Percentiles rank a stretch among this genome's conserved stretches.
These are phyloP conservation scores for Phytophthora podocarpi DNA, from an alignment of 352 stramenopile species.

Conservation along the genomic window DNA sequence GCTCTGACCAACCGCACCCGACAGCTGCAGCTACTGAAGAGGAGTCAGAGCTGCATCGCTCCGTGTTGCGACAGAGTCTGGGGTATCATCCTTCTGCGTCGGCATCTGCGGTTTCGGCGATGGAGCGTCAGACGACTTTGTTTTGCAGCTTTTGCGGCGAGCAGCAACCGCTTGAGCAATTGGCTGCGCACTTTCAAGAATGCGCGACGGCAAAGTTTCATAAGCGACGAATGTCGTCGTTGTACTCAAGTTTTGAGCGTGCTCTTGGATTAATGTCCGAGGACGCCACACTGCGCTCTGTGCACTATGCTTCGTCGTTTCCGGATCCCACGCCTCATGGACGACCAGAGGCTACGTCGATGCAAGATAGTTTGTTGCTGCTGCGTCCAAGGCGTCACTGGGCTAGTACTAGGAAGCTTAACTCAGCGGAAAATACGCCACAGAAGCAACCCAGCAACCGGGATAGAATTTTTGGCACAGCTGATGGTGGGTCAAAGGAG, in stretches of 20 bases:
- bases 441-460: slow-evolving; percentile 9
- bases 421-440: slow-evolving; percentile 11
- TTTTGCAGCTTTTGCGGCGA: slow-evolving; percentile 83
- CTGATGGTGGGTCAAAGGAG: background rate
- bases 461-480: slow-evolving; percentile 1
- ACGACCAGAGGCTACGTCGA: slow-evolving; percentile 33
- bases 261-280: slow-evolving; percentile 70
- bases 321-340: slow-evolving; percentile 47
- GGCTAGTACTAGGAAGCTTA: slow-evolving; percentile 2
- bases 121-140: slow-evolving; percentile 46
- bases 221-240: slow-evolving; percentile 53
- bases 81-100: slow-evolving; percentile 36
- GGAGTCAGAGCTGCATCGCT: slow-evolving; percentile 20
- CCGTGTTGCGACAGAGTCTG: slow-evolving; percentile 35
- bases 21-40: slow-evolving; percentile 12
- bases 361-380: slow-evolving; percentile 55
- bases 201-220: slow-evolving; percentile 60
- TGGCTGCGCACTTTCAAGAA: slow-evolving; percentile 50
- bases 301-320: slow-evolving; percentile 81
- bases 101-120: slow-evolving; percentile 16
- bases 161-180: slow-evolving; percentile 35
- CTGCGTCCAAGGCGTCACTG: slow-evolving; percentile 34
- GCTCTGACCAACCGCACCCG: slow-evolving; percentile 11
- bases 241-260: slow-evolving; percentile 71
- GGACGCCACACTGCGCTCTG: slow-evolving; percentile 57